Evolutionary conservation across 2,329 filamentous ascomycete genomes (phyloP).

Genomic region (Dactylellina drechsleri): DNA sequence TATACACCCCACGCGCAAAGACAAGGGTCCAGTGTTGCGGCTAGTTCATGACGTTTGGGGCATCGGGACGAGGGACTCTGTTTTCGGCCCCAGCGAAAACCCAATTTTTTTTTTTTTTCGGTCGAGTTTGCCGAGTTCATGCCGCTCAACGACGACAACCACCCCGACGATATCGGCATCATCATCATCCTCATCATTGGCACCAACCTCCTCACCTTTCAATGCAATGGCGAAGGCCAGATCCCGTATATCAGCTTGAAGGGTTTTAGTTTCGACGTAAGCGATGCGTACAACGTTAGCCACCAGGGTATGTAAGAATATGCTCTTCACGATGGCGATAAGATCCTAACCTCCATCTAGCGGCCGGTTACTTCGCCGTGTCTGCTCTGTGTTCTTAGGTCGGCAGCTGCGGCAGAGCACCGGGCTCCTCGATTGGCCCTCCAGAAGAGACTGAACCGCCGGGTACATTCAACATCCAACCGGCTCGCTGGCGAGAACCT

Average conservation of each 20-base stretch:
- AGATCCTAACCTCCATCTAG: slow-evolving; percentile 26
- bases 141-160: slow-evolving; percentile 5
- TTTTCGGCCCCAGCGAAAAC: not conserved
- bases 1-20: too few relatives aligned
- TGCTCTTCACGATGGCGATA: not conserved
- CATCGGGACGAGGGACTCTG: slow-evolving; percentile 1
- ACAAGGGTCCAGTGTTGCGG: not conserved
- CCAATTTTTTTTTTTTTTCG: slow-evolving; percentile 18
- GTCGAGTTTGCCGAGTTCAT: slow-evolving; percentile 6
- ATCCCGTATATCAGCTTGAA: slow-evolving; percentile 1
- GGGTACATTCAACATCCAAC: slow-evolving; percentile 47
- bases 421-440: slow-evolving; percentile 20
- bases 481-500: slow-evolving; percentile 38
- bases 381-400: slow-evolving; percentile 47
- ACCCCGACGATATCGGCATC: slow-evolving; percentile 8
- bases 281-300: slow-evolving; percentile 45
- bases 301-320: slow-evolving; percentile 34
- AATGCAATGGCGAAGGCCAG: slow-evolving; percentile 10
- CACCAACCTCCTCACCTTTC: slow-evolving; percentile 3
- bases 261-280: slow-evolving; percentile 3
- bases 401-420: slow-evolving; percentile 34
- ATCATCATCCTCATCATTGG: not conserved
- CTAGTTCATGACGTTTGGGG: slow-evolving; percentile 1
- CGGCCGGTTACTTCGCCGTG: slow-evolving; percentile 47
- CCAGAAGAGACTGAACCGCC: slow-evolving; percentile 34